Conservation (phyloP, 2,329 filamentous ascomycete species). For the Lasiodiplodia sp. region DNA sequence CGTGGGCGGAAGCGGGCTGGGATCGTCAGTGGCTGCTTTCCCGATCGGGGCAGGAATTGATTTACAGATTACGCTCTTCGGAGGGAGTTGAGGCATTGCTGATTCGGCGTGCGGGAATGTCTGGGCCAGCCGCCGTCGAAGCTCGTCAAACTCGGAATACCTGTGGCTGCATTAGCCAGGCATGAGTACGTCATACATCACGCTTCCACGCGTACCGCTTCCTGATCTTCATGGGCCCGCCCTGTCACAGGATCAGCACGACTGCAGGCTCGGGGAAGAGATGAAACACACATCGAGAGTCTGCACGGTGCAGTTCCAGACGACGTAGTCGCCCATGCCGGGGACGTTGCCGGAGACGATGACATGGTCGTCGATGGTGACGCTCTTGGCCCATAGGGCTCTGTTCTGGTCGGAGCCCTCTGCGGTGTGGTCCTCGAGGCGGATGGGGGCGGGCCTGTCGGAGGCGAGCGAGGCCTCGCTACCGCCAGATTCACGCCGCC, state of each 20-base stretch:
- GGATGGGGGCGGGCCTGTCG: conserved; percentile 56
- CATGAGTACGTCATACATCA: background rate
- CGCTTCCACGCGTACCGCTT: conserved; percentile 57
- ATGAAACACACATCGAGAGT: conserved; percentile 74
- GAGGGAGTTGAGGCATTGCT: conserved; percentile 88
- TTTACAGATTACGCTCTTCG: conserved; percentile 88
- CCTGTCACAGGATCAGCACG: conserved; percentile 45
- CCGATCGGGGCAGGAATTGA: conserved; percentile 29
- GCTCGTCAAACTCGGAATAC: conserved; percentile 92
- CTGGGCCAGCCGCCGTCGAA: conserved; percentile 74
- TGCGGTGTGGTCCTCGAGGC: conserved; percentile 69
- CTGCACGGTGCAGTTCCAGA: conserved; percentile 90
- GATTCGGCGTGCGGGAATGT: conserved; percentile 85
- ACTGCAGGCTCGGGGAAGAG: conserved; percentile 16
- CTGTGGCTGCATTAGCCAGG: conserved; percentile 47
- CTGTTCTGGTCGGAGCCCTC: conserved; percentile 63
- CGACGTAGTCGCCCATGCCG: conserved; percentile 85
- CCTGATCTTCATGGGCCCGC: conserved; percentile 64
- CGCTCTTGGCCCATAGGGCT: conserved; percentile 68
- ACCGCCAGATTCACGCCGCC: conserved; percentile 43
- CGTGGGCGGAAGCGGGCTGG: conserved; percentile 73
- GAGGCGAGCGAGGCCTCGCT: conserved; percentile 43
- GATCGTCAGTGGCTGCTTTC: conserved; percentile 15
- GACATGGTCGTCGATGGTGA: conserved; percentile 68
- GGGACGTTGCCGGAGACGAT: conserved; percentile 65